These are phyloP conservation scores for Hirsutella rhossiliensis DNA, from an alignment of 2,329 filamentous ascomycete genomes.

Conservation along the genomic window DNA sequence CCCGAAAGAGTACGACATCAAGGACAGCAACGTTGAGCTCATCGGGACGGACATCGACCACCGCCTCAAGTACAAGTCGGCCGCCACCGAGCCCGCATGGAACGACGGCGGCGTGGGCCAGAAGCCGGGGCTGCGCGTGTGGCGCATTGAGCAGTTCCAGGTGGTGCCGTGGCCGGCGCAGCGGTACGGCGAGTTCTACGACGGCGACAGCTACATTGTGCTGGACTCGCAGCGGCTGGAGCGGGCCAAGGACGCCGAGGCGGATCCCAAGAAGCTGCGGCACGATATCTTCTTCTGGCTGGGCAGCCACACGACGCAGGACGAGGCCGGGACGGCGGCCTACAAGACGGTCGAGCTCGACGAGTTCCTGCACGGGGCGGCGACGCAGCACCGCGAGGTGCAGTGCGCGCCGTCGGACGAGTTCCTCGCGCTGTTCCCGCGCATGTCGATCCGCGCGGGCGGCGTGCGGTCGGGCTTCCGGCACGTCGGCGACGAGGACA, in stretches of 20 bases:
- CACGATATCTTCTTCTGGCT: slow-evolving; percentile 65
- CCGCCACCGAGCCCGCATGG: slow-evolving; percentile 54
- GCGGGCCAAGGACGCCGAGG: slow-evolving; percentile 22
- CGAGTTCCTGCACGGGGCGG: slow-evolving; percentile 49
- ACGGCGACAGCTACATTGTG: slow-evolving; percentile 58
- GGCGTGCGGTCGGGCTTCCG: slow-evolving; percentile 51
- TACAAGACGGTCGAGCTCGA: slow-evolving; percentile 63
- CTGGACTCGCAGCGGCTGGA: slow-evolving; percentile 44
- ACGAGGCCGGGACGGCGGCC: slow-evolving; percentile 56
- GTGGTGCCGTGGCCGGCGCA: slow-evolving; percentile 48
- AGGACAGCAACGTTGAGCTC: slow-evolving; percentile 56
- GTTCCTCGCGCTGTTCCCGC: slow-evolving; percentile 49
- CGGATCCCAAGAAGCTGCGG: slow-evolving; percentile 28
- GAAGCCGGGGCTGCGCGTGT: slow-evolving; percentile 43
- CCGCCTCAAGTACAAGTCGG: slow-evolving; percentile 55
- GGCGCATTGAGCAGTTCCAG: slow-evolving; percentile 57
- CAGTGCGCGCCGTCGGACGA: slow-evolving; percentile 46
- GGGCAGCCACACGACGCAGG: slow-evolving; percentile 51
- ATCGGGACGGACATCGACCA: slow-evolving; percentile 54
- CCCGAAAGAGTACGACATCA: slow-evolving; percentile 51
- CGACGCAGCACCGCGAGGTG: slow-evolving; percentile 53
- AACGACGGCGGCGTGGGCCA: slow-evolving; percentile 43
- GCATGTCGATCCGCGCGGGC: slow-evolving; percentile 45
- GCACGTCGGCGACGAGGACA: slow-evolving; percentile 40
- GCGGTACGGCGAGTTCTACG: slow-evolving; percentile 48